Conservation (phyloP, 805 yeast species). For the Maudiozyma serrabonitensis region DNA sequence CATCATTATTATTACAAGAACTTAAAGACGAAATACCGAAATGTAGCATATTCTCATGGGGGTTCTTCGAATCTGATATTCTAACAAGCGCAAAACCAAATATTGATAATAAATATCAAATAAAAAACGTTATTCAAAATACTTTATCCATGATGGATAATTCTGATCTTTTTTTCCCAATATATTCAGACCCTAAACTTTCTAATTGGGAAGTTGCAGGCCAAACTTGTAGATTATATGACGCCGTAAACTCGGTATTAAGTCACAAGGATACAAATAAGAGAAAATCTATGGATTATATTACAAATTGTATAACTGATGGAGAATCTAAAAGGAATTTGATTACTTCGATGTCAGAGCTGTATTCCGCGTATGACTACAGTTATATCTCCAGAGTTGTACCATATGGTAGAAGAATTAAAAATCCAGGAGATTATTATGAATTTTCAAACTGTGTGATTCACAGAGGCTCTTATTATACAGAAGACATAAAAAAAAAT, state of each 20-base stretch:
- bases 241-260: slow-evolving; percentile 16
- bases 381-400: slow-evolving; percentile 16
- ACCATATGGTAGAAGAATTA: slow-evolving; percentile 3
- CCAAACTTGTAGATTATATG: slow-evolving; percentile 14
- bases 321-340: slow-evolving; percentile 18
- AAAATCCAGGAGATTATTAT: slow-evolving; percentile 6
- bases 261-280: slow-evolving; percentile 10
- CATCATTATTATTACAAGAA: slow-evolving; percentile 40
- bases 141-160: slow-evolving; percentile 37
- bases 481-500: neutral
- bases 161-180: slow-evolving; percentile 50
- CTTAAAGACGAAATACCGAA: slow-evolving; percentile 63
- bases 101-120: slow-evolving; percentile 7
- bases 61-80: slow-evolving; percentile 27
- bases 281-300: slow-evolving; percentile 16
- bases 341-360: slow-evolving; percentile 14
- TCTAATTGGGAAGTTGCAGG: slow-evolving; percentile 26
- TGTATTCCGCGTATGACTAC: slow-evolving; percentile 6
- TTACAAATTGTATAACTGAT: slow-evolving; percentile 13
- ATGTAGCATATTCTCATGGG: slow-evolving; percentile 39
- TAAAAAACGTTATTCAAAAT: slow-evolving; percentile 37
- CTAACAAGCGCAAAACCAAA: slow-evolving; percentile 7
- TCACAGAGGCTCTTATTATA: slow-evolving; percentile 7
- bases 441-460: slow-evolving; percentile 17
- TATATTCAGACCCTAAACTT: slow-evolving; percentile 25